Conservation (phyloP, 495 filamentous ascomycete genomes). For the Penicillium nucicola region DNA sequence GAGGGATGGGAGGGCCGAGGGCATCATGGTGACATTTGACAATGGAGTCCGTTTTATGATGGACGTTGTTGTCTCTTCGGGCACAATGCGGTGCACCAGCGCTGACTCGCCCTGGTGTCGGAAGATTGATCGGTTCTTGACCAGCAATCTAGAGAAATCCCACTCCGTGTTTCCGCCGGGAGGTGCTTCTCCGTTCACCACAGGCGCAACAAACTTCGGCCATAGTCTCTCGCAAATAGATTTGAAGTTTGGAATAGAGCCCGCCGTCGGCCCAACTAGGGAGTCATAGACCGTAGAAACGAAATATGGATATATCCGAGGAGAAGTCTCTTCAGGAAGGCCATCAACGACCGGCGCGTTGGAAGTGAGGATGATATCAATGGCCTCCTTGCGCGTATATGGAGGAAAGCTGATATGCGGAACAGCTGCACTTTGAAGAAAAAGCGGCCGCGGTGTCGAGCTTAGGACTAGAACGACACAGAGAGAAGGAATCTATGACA, state of each 20-base stretch:
- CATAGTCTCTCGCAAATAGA: conserved; percentile 65
- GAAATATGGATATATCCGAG: conserved; percentile 41
- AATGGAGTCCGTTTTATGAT: conserved; percentile 19
- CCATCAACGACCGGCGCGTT: conserved; percentile 34
- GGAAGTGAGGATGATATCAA: conserved; percentile 62
- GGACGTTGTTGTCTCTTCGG: conserved; percentile 27
- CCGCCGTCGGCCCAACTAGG: conserved; percentile 39
- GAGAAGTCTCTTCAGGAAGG: conserved; percentile 25
- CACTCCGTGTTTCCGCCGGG: conserved; percentile 51
- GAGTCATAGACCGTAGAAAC: conserved; percentile 42
- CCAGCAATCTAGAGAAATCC: conserved; percentile 78
- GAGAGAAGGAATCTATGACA: conserved; percentile 70
- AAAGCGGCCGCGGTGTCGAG: conserved; percentile 60
- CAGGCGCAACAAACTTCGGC: conserved; percentile 65
- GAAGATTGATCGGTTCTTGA: conserved; percentile 70
- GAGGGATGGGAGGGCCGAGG: conserved; percentile 47
- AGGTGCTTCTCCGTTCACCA: conserved; percentile 32
- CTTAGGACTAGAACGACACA: conserved; percentile 76
- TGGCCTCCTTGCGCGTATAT: conserved; percentile 76
- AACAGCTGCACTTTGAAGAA: conserved; percentile 67
- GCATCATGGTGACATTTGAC: conserved; percentile 26
- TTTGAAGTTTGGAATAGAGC: conserved; percentile 41
- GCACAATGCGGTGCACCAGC: conserved; percentile 67
- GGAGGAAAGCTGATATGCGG: conserved; percentile 82
- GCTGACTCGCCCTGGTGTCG: conserved; percentile 73